Evolutionary conservation across 1,284 basidiomycete genomes (phyloP), one percentile per base, ranked within the genome.

Genomic region (Ceratorhiza oryzae-sativae): DNA sequence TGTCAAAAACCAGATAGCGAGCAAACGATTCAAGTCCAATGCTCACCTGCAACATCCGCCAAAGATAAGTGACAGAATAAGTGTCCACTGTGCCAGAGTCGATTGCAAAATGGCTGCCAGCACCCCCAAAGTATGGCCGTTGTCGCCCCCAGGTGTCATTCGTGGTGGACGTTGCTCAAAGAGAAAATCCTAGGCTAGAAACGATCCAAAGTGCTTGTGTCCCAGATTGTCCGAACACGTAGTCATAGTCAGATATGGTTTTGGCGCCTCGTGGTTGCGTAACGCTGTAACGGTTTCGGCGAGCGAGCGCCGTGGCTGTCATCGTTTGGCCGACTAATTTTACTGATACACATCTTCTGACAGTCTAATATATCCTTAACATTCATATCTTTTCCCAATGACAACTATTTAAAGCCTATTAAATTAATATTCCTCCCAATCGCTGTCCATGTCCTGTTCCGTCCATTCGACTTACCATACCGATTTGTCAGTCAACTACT

Each of bases 41-140:
- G 77, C 83, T 77, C 74, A 87, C 90, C 87, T 89, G 83, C 91
- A 93, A 79, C 91, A 93, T 0, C 92, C 91, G 4, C 90, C 90
- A 77, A 93, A 93, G n/a, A 92, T 85, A 10, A 92, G 81, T 0
- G 85, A 81, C 27, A 93, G 77, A 2, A 90, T 86, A 18, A 86
- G 79, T 9, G 83, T 62, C 89, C 89, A 92, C 77, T 88, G 86
- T 20, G 82, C 73, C n/a, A 76, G 73, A 3, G 75, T 73, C 20
- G 73, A 74, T 72, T 79, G 73, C 23, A 73, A 30, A 1, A 74
- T 15, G 8, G 72, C 30, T 20, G 60, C 6, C 23, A 72, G 9
- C 53, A 74, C 30, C n/a, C 27, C 42, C 45, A 42, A 46, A 32
- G n/a, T 27, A 59, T 20, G 32, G 32, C 18, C 23, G 20, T n/a